Evolutionary conservation across 2,329 filamentous ascomycete genomes (phyloP).

Genomic region (Colletotrichum neosansevieriae): DNA sequence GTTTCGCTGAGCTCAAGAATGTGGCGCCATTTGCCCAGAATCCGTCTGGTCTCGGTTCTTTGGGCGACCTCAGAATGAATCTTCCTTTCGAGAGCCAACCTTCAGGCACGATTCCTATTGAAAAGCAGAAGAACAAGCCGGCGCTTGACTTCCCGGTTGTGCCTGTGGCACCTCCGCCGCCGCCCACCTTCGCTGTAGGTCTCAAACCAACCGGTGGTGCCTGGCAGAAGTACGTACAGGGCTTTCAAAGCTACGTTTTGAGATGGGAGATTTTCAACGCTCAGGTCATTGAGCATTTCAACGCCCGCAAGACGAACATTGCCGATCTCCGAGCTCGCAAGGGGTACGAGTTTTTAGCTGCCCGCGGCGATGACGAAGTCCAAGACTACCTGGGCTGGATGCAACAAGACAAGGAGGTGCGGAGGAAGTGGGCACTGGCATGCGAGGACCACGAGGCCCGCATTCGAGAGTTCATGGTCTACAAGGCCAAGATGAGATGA

Average conservation of each 20-base stretch:
- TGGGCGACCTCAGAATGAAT: constrained; percentile 67
- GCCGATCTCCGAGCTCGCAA: constrained; percentile 54
- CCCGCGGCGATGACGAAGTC: constrained; percentile 59
- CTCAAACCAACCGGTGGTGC: constrained; percentile 56
- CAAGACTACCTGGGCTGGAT: constrained; percentile 70
- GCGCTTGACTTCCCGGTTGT: constrained; percentile 60
- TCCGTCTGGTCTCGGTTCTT: constrained; percentile 63
- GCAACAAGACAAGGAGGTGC: constrained; percentile 73
- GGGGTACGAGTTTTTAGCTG: constrained; percentile 59
- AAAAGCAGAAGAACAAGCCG: constrained; percentile 49
- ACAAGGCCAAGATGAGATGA: constrained; percentile 58
- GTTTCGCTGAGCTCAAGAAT: constrained; percentile 67
- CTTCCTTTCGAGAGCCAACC: constrained; percentile 69
- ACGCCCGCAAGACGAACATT: constrained; percentile 61
- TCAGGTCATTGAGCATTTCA: constrained; percentile 68
- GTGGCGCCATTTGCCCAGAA: constrained; percentile 65
- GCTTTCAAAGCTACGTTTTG: constrained; percentile 67
- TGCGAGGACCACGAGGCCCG: constrained; percentile 70
- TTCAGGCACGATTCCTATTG: constrained; percentile 54
- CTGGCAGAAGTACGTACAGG: constrained; percentile 65
- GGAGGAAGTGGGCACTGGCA: constrained; percentile 70
- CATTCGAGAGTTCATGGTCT: constrained; percentile 68
- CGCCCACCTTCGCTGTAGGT: constrained; percentile 56
- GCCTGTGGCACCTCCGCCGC: constrained; percentile 63
- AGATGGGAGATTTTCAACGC: constrained; percentile 57